Evolutionary conservation across 768 basidiomycete genomes (phyloP).

Genomic region (Chlorophyllum brunneum): DNA sequence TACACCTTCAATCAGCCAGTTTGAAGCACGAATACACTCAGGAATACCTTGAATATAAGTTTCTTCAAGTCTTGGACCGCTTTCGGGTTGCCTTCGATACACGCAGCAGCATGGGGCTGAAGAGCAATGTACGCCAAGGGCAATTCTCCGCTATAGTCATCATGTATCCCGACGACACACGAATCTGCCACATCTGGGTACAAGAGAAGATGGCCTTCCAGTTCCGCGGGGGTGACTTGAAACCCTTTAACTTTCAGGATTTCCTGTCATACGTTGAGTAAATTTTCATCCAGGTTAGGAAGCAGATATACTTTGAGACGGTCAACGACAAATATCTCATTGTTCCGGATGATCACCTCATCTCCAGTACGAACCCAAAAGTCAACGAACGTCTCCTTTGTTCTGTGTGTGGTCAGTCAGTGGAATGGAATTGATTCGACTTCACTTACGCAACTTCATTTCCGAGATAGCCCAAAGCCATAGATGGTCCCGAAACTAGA

Average conservation of each 20-base stretch:
- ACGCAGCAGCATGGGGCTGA: slow-evolving; percentile 33
- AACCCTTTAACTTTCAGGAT: slow-evolving; percentile 64
- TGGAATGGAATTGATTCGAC: background rate
- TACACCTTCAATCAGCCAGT: slow-evolving; percentile 1
- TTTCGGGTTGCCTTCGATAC: slow-evolving; percentile 26
- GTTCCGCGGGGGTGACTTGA: slow-evolving; percentile 63
- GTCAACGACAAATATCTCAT: slow-evolving; percentile 68
- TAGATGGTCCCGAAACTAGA: slow-evolving; percentile 54
- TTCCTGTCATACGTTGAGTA: slow-evolving; percentile 38
- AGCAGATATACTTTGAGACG: slow-evolving; percentile 55
- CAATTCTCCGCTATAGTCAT: slow-evolving; percentile 75
- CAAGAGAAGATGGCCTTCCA: slow-evolving; percentile 60
- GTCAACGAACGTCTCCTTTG: slow-evolving; percentile 59
- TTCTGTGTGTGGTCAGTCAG: slow-evolving; percentile 30
- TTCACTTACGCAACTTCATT: slow-evolving; percentile 56
- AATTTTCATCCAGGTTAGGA: background rate
- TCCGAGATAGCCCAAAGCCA: slow-evolving; percentile 55
- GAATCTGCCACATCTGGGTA: slow-evolving; percentile 59
- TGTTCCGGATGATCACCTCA: slow-evolving; percentile 62
- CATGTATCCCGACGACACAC: slow-evolving; percentile 63
- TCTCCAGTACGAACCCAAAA: slow-evolving; percentile 72
- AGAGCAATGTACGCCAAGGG: slow-evolving; percentile 70
- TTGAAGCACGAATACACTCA: background rate
- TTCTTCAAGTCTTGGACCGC: slow-evolving; percentile 37
- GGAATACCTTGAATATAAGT: slow-evolving; percentile 51